Evolutionary conservation across 2,329 filamentous ascomycete species (phyloP), one percentile per base, ranked within the genome.

Genomic region (Curvularia spicifera): DNA sequence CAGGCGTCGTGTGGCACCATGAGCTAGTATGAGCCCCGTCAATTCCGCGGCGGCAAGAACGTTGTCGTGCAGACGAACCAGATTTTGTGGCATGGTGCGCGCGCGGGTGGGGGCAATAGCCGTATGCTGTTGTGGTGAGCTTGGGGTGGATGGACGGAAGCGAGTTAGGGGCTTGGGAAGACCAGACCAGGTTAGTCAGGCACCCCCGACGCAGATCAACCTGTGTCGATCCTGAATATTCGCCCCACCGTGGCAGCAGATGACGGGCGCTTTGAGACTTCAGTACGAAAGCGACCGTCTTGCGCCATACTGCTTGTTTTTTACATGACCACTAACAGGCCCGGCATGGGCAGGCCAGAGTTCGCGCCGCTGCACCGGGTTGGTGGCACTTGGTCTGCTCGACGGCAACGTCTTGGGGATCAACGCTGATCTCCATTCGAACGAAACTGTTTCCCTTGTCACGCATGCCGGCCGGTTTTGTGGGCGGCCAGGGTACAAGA

Each of bases 131-230:
- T 49, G 59, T 67, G 66, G 68, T 47, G 28, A 22, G 28, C 24
- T 18, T 43, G 49, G 39, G 29, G 9, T 31, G 9, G 29, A 31
- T 31, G 61, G 56, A 43, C 42, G 22, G 46, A 51, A 51, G 52
- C 56, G 56, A 59, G 52, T 51, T 52, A 59, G 52, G 56, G 63
- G 59, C 47, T 18, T 57, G 45, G 59, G 2, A 22, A 60, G 67
- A 61, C 63, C 61, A 57, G 55, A 53, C 47, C 56, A 65, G 69
- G 61, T 70, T 69, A 72, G 69, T 69, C 69, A 72, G 67, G 67
- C 63, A 59, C 57, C 56, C 48, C 28, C 59, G 52, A 56, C 49
- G 67, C 59, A 56, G 63, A 68, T 67, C 64, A 54, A 51, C n/a
- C 55, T 52, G 28, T 40, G 58, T 26, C 45, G 57, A 64, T 67